Evolutionary conservation across 23 red algal species (phyloP), one percentile per base, ranked within the genome.

Genomic region (Porphyridium purpureum): DNA sequence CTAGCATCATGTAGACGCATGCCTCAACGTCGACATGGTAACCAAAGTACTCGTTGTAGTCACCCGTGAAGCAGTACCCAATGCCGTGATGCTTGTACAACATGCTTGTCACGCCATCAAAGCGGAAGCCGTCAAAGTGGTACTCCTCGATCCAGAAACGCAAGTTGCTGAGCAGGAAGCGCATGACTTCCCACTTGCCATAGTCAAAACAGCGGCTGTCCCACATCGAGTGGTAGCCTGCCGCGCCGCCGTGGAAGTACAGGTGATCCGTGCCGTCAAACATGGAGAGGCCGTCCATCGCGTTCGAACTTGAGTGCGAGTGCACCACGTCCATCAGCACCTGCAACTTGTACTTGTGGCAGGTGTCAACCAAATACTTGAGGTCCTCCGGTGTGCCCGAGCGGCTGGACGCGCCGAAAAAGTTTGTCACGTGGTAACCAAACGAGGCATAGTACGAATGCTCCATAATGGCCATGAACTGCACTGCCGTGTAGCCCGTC

Each of bases 361-460:
- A 78, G 34, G 64, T 76, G 40, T 98, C 90, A 40, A 98, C 74
- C 34, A 98, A 35, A 20, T 60, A 69, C 67, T 98, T 98, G 51
- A 98, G 69, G 27, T 86, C 90, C 50, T 98, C 90, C 9, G 90
- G 90, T 25, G 57, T 51, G 25, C 90, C 90, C n/a, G 40, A 82
- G n/a, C 90, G 66, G 34, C 53, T 63, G 28, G 51, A 72, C 40
- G 77, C 68, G 27, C 79, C 90, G 35, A 98, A 98, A 61, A 98
- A 98, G 76, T 98, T 98, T 24, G 90, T 98, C 19, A 98, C 90
- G 67, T 98, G 90, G 59, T 98, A 98, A 2, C 90, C 90, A 68
- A 98, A 98, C 6, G 72, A 81, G 5, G 80, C 90, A 47, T 98
- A 98, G 59, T 98, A 98, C 5, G 90, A 74, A 70, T 98, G 90